Conservation (phyloP, 768 basidiomycete species). For the Suillus variegatus region DNA sequence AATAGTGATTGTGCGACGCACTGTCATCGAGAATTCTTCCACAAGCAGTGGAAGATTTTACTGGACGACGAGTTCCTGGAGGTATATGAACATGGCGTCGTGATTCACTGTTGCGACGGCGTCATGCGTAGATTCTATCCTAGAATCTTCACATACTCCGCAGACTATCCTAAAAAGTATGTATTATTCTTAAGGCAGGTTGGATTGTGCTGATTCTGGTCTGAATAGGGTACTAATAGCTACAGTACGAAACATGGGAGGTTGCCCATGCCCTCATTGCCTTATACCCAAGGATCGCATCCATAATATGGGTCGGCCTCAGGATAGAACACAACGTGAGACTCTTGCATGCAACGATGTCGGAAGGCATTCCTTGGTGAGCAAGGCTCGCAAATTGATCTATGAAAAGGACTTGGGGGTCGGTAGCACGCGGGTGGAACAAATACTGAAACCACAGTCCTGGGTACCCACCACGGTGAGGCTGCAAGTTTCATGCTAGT, state of each 20-base stretch:
- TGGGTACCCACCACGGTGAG: too few species aligned
- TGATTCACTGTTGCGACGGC: constrained; percentile 19
- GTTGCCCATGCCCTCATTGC: constrained; percentile 32
- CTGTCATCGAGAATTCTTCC: constrained; percentile 20
- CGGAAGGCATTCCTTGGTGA: neutral
- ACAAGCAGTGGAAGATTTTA: constrained; percentile 19
- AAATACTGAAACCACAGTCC: too few species aligned
- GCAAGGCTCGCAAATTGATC: too few species aligned
- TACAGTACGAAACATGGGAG: constrained; percentile 21
- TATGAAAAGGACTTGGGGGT: too few species aligned
- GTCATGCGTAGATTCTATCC: constrained; percentile 19
- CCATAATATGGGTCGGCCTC: constrained; percentile 1
- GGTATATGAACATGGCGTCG: constrained; percentile 22
- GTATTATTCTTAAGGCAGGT: neutral
- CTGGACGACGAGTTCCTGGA: constrained; percentile 22
- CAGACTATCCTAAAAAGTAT: constrained; percentile 33
- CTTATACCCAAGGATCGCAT: constrained; percentile 16
- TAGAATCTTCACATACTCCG: constrained; percentile 23
- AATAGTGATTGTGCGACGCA: constrained; percentile 9
- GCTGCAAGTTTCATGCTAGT: neutral
- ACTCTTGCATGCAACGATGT: neutral
- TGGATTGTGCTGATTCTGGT: neutral
- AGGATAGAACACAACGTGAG: constrained; percentile 8
- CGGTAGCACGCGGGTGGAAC: too few species aligned
- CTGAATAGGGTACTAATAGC: constrained; percentile 22